A percentile compares a stretch with the other conserved stretches of the same genome.
phyloP scores from a whole-genome alignment of 352 stramenopile genomes.

The Hyaloperonospora arabidopsidis region DNA sequence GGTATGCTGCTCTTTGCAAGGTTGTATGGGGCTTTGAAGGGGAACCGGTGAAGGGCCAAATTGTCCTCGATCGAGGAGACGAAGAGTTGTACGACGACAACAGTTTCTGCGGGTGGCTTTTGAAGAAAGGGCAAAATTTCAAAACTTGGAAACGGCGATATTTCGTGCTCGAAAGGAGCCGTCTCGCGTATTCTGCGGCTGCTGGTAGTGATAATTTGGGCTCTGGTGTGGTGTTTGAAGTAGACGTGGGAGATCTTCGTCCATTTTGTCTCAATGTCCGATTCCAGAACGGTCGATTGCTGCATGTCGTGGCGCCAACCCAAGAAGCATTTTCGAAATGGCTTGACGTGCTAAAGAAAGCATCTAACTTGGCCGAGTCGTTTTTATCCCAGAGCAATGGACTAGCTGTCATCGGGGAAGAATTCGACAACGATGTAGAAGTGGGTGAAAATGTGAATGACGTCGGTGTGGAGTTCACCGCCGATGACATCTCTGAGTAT shows the following conservation, averaged over 20 bases:
- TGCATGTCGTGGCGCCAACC: slow-evolving; percentile 55
- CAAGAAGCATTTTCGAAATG: slow-evolving; percentile 47
- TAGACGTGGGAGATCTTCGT: slow-evolving; percentile 40
- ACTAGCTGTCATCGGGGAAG: slow-evolving; percentile 36
- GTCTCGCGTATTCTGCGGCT: slow-evolving; percentile 42
- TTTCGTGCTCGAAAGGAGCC: slow-evolving; percentile 60
- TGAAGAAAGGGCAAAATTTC: slow-evolving; percentile 80
- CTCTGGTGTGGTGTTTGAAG: slow-evolving; percentile 62
- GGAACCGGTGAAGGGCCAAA: background rate
- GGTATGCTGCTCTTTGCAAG: slow-evolving; percentile 38
- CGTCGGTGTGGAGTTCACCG: slow-evolving; percentile 27
- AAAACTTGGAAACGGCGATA: slow-evolving; percentile 82
- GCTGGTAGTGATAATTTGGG: slow-evolving; percentile 38
- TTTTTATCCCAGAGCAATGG: slow-evolving; percentile 42
- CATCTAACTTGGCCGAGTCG: slow-evolving; percentile 59
- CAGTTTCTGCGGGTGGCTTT: slow-evolving; percentile 48
- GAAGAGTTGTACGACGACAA: slow-evolving; percentile 11
- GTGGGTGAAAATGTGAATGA: slow-evolving; percentile 22
- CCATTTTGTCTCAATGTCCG: slow-evolving; percentile 61
- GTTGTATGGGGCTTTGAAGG: slow-evolving; percentile 20
- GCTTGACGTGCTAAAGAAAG: slow-evolving; percentile 39
- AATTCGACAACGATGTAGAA: slow-evolving; percentile 45
- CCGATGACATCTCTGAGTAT: slow-evolving; percentile 27
- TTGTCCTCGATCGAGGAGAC: slow-evolving; percentile 16
- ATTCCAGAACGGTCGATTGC: slow-evolving; percentile 65